Conservation (phyloP, 768 basidiomycete species). For the Mycena vulgaris region DNA sequence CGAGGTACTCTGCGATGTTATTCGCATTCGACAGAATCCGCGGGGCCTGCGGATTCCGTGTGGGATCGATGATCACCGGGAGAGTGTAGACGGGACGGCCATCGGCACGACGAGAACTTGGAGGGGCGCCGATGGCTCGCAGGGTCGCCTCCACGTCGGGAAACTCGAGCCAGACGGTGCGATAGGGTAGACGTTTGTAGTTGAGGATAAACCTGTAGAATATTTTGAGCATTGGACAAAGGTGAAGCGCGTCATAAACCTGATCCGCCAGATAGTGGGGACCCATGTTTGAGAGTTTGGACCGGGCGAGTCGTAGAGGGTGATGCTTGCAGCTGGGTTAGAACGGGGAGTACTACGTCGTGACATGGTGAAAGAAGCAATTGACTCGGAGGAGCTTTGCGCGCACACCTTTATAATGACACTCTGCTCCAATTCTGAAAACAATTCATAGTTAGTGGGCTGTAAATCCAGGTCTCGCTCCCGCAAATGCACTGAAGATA, state of each 20-base stretch:
- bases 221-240: background rate
- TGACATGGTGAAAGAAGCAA: conserved; percentile 12
- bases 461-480: background rate
- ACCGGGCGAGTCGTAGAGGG: conserved; percentile 78
- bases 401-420: background rate
- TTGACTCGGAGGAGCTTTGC: background rate
- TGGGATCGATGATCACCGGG: too few relatives aligned
- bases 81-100: conserved; percentile 57
- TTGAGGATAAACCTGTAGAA: conserved; percentile 58
- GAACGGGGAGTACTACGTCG: background rate
- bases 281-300: conserved; percentile 77
- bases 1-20: conserved; percentile 81
- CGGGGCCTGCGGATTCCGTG: too few relatives aligned
- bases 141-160: conserved; percentile 77
- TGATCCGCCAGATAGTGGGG: conserved; percentile 75
- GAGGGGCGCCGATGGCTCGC: conserved; percentile 71
- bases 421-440: background rate
- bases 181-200: conserved; percentile 80
- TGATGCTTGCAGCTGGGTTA: conserved; percentile 55
- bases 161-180: conserved; percentile 80
- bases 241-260: conserved; percentile 55
- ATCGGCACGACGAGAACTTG: conserved; percentile 71
- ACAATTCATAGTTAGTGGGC: background rate
- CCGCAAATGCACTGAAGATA: background rate
- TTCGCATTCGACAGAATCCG: conserved; percentile 72